phyloP scores from a whole-genome alignment of 129 eudicot genomes.

The Lonicera japonica region DNA sequence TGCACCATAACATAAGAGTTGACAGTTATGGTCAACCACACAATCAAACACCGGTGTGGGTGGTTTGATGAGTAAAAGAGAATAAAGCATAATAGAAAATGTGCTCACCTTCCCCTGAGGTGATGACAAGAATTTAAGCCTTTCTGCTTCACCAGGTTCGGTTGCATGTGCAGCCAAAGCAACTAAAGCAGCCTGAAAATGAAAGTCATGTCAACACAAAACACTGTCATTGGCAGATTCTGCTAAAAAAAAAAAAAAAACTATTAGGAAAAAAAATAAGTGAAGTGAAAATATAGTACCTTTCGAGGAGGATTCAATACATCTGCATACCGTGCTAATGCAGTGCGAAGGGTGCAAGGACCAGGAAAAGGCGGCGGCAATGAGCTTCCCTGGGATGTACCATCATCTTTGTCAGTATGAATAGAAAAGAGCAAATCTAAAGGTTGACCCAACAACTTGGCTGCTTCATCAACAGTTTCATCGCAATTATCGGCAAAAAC shows the following conservation, averaged over 20 bases:
- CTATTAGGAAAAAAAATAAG: neutral
- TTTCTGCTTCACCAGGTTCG: conserved; percentile 67
- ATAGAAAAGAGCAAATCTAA: conserved; percentile 53
- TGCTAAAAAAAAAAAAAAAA: neutral
- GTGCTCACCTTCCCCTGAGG: conserved; percentile 71
- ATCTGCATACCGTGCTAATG: conserved; percentile 69
- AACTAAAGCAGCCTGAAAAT: conserved; percentile 63
- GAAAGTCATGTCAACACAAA: neutral
- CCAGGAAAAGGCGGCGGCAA: conserved; percentile 82
- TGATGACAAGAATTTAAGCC: conserved; percentile 56
- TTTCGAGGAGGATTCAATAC: conserved; percentile 65
- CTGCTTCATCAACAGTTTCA: conserved; percentile 80
- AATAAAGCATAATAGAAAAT: neutral
- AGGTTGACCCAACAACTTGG: conserved; percentile 44
- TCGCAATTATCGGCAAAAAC: conserved; percentile 64
- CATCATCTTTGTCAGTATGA: conserved; percentile 64
- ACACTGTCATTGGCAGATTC: neutral
- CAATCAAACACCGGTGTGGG: too few relatives aligned
- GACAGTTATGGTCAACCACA: too few relatives aligned
- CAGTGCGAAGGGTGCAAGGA: conserved; percentile 60
- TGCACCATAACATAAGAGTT: conserved; percentile 13
- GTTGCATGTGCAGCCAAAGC: conserved; percentile 84
- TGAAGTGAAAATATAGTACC: conserved; percentile 26
- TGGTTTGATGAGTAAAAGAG: neutral
- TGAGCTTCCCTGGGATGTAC: conserved; percentile 57